Conservation (phyloP, 192 early-diverging fungal genomes). For the Backusella australiensis region DNA sequence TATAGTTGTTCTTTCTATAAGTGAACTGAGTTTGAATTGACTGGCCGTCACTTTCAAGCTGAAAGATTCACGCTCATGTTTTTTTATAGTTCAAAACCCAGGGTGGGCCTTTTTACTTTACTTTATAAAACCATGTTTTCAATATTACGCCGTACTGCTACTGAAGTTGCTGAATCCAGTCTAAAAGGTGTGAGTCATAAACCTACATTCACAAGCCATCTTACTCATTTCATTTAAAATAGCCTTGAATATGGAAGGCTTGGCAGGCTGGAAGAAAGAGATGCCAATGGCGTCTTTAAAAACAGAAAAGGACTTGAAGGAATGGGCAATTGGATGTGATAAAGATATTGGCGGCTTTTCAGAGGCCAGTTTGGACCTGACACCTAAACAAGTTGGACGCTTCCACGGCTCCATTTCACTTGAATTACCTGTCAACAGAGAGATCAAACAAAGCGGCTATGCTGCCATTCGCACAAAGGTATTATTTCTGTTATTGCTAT, state of each 20-base stretch:
- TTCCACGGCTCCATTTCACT: slow-evolving; percentile 85
- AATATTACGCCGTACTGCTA: slow-evolving; percentile 28
- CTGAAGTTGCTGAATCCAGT: slow-evolving; percentile 30
- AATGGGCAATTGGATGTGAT: slow-evolving; percentile 86
- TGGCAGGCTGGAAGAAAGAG: slow-evolving; percentile 65
- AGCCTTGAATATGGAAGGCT: slow-evolving; percentile 38
- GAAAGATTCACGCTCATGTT: too few relatives aligned
- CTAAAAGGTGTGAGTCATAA: slow-evolving; percentile 20
- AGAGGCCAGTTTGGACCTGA: slow-evolving; percentile 74
- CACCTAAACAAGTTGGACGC: slow-evolving; percentile 50
- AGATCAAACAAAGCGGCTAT: slow-evolving; percentile 83
- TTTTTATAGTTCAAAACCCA: not conserved
- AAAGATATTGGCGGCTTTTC: slow-evolving; percentile 87
- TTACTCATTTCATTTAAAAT: not conserved
- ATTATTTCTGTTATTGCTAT: too few relatives aligned
- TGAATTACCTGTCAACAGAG: slow-evolving; percentile 68
- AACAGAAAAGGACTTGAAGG: slow-evolving; percentile 58
- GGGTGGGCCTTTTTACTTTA: not conserved
- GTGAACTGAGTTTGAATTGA: too few relatives aligned
- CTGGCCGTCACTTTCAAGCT: too few relatives aligned
- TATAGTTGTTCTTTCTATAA: too few relatives aligned
- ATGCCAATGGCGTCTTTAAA: slow-evolving; percentile 68
- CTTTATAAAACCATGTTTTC: slow-evolving; percentile 25
- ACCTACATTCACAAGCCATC: not conserved
- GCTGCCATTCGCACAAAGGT: slow-evolving; percentile 86